Evolutionary conservation across 2,329 filamentous ascomycete species (phyloP).

Genomic region (Phaeosphaeria sp.): DNA sequence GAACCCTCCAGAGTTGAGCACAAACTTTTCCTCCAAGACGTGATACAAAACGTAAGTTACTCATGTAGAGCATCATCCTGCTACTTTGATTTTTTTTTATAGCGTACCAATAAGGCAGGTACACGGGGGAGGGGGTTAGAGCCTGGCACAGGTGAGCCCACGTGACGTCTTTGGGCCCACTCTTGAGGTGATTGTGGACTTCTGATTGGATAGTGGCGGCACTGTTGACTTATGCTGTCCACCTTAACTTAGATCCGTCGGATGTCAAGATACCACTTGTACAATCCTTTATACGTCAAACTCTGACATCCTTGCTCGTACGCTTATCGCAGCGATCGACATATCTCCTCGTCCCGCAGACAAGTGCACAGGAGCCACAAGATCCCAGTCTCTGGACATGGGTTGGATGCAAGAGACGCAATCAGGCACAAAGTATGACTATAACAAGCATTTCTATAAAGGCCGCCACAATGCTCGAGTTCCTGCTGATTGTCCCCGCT

Average conservation of each 20-base stretch:
- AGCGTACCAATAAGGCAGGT: background rate
- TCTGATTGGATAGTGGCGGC: too few relatives aligned
- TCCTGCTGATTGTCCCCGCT: background rate
- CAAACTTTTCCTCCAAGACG: background rate
- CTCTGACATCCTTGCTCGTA: background rate
- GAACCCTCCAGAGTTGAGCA: background rate
- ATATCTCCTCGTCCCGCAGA: conserved; percentile 17
- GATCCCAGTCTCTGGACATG: conserved; percentile 14
- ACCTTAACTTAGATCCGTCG: background rate
- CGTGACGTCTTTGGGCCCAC: too few relatives aligned
- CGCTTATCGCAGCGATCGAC: conserved; percentile 27
- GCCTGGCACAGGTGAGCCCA: too few relatives aligned
- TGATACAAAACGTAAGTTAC: conserved; percentile 1
- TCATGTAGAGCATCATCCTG: background rate
- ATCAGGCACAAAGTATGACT: conserved; percentile 3
- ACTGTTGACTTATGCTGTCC: too few relatives aligned
- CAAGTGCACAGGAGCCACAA: conserved; percentile 1
- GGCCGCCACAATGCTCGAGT: background rate
- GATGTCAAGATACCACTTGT: background rate
- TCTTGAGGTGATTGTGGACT: too few relatives aligned
- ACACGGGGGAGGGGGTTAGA: background rate
- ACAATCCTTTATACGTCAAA: background rate
- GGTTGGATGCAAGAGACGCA: conserved; percentile 14
- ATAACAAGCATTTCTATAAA: conserved; percentile 18
- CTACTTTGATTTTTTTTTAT: background rate